Base-by-base conservation (phyloP, 2,329 filamentous ascomycete species). In the Arachnomyces sp. region DNA sequence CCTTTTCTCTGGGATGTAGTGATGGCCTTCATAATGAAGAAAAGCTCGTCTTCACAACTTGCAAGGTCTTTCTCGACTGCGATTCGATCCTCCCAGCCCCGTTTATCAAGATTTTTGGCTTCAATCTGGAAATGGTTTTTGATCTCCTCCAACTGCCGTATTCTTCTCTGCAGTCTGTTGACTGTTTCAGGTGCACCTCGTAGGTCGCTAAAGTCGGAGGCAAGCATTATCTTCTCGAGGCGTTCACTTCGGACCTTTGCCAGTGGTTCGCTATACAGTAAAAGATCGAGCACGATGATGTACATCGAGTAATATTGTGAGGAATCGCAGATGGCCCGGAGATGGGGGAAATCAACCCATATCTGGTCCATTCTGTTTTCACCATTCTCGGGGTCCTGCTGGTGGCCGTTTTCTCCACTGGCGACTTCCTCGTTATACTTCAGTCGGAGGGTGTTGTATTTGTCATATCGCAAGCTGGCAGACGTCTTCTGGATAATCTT, bases 21-120 rank as follows among this genome's bases (percentile, higher is more conserved):
- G 58, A 98, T 98, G 30, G 92, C 93, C 56, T 98, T 96, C 92
- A 98, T 96, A 71, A 98, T 84, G 67, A 98, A 98, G 72, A 98
- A 99, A 7, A 99, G 67, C 61, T 99, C 93, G 54, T 98, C 92
- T 60, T 96, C 92, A 55, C 87, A 95, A 14, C 79, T 79, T 7
- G 86, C 78, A 37, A 98, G 70, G 57, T 98, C 92, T 38, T 84
- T 82, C 57, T 98, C 92, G 32, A 99, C 74, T n/a, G 81, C 68
- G 43, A 95, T 72, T 28, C 88, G 79, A 57, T 96, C 90, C 56
- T 92, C 80, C 89, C 90, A 96, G 11, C 89, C 89, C 55, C 84
- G 79, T 54, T 81, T 81, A 61, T 96, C 90, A 17, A 98, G 73
- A 44, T 84, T 84, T 53, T 83, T 84, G 28, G 87, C 82, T 59